Evolutionary conservation across 176 grass and related monocot genomes (phyloP).

Genomic region (Aegilops bicornis): DNA sequence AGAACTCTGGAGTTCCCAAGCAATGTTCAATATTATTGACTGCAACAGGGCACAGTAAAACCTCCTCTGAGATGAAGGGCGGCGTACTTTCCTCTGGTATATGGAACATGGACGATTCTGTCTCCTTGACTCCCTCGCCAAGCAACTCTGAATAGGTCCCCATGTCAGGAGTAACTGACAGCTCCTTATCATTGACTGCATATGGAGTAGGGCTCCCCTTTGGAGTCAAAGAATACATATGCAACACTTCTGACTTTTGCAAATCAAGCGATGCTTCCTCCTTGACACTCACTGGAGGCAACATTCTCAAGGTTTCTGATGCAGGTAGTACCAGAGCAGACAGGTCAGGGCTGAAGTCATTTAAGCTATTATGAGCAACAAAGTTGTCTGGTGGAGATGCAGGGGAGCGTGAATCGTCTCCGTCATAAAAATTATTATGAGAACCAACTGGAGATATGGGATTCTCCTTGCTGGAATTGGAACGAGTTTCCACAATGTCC

Average conservation of each 20-base stretch:
- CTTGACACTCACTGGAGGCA: background rate
- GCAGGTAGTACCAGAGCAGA: background rate
- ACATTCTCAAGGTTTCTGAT: background rate
- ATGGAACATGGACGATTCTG: background rate
- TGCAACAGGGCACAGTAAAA: background rate
- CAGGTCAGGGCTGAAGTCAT: background rate
- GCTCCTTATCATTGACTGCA: background rate
- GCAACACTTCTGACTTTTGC: background rate
- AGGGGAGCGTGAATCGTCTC: background rate
- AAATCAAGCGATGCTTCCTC: background rate
- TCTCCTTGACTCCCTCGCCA: background rate
- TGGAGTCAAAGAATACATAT: background rate
- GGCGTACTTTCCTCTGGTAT: background rate
- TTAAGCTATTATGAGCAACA: background rate
- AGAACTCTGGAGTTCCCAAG: background rate
- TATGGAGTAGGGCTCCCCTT: background rate
- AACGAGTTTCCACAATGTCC: background rate
- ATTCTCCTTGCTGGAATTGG: constrained; percentile 13
- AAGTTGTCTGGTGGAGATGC: background rate
- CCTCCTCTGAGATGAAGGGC: background rate
- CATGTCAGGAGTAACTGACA: background rate
- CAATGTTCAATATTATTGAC: background rate
- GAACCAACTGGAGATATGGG: background rate
- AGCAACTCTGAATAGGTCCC: background rate
- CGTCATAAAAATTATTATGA: constrained; percentile 16